Evolutionary conservation across 345 rosid species (phyloP).

Genomic region (Jatropha curcas): DNA sequence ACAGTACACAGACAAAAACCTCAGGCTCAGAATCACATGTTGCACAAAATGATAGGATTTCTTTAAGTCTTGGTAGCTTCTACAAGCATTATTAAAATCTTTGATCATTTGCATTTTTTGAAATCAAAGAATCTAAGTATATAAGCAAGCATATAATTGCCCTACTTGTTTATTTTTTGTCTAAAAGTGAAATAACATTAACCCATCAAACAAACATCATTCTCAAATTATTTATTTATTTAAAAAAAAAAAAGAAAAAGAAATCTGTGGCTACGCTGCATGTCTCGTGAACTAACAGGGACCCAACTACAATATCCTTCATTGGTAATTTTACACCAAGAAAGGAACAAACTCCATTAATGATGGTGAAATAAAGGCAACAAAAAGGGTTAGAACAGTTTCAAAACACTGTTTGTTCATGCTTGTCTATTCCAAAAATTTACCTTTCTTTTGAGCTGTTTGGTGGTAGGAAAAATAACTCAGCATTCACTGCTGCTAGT

Average conservation of each 20-base stretch:
- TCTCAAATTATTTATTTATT: not conserved
- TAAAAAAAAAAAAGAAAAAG: not conserved
- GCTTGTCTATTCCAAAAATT: constrained; percentile 7
- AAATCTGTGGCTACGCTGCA: constrained; percentile 28
- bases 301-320: constrained; percentile 14
- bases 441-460: constrained; percentile 36
- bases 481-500: constrained; percentile 31
- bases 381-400: too few relatives aligned
- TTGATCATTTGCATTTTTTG: too few relatives aligned
- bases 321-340: constrained; percentile 15
- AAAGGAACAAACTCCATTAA: constrained; percentile 32
- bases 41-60: not conserved
- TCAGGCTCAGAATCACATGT: not conserved
- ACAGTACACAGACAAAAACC: not conserved
- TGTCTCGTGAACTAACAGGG: constrained; percentile 46
- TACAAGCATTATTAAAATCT: not conserved
- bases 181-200: constrained; percentile 3
- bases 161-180: not conserved
- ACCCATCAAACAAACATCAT: constrained; percentile 11
- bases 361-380: not conserved
- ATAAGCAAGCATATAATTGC: not conserved
- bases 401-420: too few relatives aligned
- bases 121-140: too few relatives aligned
- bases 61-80: not conserved
- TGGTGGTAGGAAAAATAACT: constrained; percentile 17